phyloP scores from a whole-genome alignment of 1,139 yeast genomes.

The Taphrina communis region DNA sequence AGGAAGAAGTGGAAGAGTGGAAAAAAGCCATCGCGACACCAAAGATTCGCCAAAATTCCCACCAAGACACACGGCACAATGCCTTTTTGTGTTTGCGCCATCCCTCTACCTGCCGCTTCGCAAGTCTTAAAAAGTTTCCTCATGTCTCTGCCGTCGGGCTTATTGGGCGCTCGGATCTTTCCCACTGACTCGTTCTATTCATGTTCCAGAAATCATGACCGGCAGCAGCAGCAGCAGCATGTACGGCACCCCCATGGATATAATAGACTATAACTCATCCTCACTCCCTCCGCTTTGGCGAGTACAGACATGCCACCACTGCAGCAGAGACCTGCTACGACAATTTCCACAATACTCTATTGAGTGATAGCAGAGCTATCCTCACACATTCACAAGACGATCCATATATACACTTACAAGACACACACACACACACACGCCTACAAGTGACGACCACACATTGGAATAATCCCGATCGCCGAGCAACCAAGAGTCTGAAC shows the following conservation, averaged over 20 bases:
- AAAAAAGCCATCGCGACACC: constrained; percentile 12
- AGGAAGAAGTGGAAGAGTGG: no score
- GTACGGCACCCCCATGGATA: no score
- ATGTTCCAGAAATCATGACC: constrained; percentile 2
- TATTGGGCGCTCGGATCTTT: constrained; percentile 20
- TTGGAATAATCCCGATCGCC: no score
- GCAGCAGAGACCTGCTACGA: not conserved
- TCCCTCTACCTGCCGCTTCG: constrained; percentile 5
- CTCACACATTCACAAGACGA: no score
- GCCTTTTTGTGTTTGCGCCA: constrained; percentile 18
- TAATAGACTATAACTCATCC: constrained; percentile 1
- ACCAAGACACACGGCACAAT: constrained; percentile 14
- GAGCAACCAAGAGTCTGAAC: not conserved
- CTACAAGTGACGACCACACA: no score
- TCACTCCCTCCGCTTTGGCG: not conserved
- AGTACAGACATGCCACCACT: not conserved
- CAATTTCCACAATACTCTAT: not conserved
- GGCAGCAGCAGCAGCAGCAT: not conserved
- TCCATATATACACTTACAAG: no score
- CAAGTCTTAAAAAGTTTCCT: constrained; percentile 16
- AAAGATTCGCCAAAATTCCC: constrained; percentile 7
- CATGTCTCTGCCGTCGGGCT: constrained; percentile 13
- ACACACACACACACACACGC: no score
- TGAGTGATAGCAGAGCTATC: no score
- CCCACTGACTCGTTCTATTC: constrained; percentile 20